A percentile compares a stretch with the other conserved stretches of the same genome.
phyloP scores from a whole-genome alignment of 257 asterid species.

The Solanum verrucosum region DNA sequence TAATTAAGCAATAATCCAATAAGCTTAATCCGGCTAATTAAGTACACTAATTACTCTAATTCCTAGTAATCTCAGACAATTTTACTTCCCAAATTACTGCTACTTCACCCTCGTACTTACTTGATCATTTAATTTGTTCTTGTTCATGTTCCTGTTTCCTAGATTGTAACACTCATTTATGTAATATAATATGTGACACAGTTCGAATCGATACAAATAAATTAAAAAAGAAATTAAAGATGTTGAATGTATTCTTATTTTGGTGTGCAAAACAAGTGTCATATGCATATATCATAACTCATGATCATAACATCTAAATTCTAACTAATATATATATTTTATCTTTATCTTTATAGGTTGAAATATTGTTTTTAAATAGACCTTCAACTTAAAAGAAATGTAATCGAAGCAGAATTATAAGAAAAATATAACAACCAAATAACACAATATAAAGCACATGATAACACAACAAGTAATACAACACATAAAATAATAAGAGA shows the following conservation, averaged over 20 bases:
- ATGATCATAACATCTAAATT: not conserved
- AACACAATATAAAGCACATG: not conserved
- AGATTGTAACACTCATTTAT: not conserved
- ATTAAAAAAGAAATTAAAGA: too few species aligned
- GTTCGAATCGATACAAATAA: not conserved
- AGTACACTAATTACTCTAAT: not conserved
- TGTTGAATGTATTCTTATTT: not conserved
- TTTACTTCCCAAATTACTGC: not conserved
- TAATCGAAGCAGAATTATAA: not conserved
- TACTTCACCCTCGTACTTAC: not conserved
- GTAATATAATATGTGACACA: not conserved
- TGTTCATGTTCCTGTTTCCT: not conserved
- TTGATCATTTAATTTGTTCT: not conserved
- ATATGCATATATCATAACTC: not conserved
- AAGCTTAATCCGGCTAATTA: slow-evolving; percentile 16
- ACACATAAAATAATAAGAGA: not conserved
- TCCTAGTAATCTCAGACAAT: not conserved
- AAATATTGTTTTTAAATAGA: not conserved
- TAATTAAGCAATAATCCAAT: slow-evolving; percentile 18
- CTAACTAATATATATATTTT: not conserved
- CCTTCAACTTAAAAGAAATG: rapidly evolving
- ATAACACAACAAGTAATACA: not conserved
- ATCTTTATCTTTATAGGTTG: not conserved
- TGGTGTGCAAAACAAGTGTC: rapidly evolving
- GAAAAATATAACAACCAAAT: not conserved